These are phyloP conservation scores for Buddleja alternifolia DNA, from an alignment of 257 asterid genomes.

Conservation along the genomic window DNA sequence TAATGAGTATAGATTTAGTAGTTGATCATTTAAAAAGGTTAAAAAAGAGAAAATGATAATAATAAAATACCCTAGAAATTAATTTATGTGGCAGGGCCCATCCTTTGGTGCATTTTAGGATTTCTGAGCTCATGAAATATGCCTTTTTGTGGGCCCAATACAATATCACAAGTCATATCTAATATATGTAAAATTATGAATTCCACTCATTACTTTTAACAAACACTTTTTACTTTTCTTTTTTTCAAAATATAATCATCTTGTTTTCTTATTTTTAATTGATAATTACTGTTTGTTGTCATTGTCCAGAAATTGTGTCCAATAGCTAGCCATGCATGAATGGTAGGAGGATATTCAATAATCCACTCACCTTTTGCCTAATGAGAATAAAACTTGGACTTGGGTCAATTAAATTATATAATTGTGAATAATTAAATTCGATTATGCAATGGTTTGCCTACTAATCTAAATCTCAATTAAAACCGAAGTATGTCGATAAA, in stretches of 20 bases:
- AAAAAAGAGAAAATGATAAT: not conserved
- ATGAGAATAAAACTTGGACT: too few relatives aligned
- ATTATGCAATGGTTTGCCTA: too few relatives aligned
- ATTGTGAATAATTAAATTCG: too few relatives aligned
- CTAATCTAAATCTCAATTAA: too few relatives aligned
- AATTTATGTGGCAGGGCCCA: slow-evolving; percentile 28
- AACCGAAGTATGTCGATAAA: too few relatives aligned
- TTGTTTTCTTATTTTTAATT: too few relatives aligned
- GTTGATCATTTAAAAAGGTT: slow-evolving; percentile 29
- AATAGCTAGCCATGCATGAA: too few relatives aligned
- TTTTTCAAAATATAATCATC: too few relatives aligned
- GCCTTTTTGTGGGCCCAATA: slow-evolving; percentile 25
- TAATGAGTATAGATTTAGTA: slow-evolving; percentile 33
- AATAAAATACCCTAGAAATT: not conserved
- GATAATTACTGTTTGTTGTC: slow-evolving; percentile 3
- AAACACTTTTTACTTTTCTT: not conserved
- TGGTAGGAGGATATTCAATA: too few relatives aligned
- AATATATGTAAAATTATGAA: slow-evolving; percentile 6
- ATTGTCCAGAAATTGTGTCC: not conserved
- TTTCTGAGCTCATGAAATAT: slow-evolving; percentile 7
- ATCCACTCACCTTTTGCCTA: too few relatives aligned
- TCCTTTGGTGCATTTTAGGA: slow-evolving; percentile 30
- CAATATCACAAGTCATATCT: not conserved
- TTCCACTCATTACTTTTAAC: slow-evolving; percentile 23
- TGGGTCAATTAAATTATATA: too few relatives aligned